These are phyloP conservation scores for Phytophthora quininea DNA, from an alignment of 352 stramenopile genomes.

Conservation along the genomic window DNA sequence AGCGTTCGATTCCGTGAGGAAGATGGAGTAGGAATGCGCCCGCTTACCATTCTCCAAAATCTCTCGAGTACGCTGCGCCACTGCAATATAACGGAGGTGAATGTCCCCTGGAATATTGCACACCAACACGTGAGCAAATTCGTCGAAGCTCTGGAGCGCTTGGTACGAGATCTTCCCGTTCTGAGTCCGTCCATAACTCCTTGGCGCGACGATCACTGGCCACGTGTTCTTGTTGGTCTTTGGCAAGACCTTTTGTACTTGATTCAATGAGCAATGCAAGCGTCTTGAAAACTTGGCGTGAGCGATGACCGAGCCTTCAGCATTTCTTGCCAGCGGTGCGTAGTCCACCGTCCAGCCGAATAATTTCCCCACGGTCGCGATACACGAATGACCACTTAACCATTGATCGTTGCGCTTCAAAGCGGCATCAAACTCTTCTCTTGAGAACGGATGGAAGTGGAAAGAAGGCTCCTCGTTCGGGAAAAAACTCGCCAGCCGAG, in stretches of 20 bases:
- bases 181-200: not conserved
- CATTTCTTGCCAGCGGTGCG: conserved; percentile 1
- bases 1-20: conserved; percentile 22
- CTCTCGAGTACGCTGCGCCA: conserved; percentile 8
- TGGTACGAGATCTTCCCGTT: not conserved
- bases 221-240: conserved; percentile 1
- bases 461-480: conserved; percentile 11
- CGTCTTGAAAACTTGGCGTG: conserved; percentile 17
- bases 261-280: not conserved
- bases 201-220: not conserved
- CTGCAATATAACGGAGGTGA: conserved; percentile 27
- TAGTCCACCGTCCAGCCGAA: conserved; percentile 22
- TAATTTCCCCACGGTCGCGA: conserved; percentile 10
- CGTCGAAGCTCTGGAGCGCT: conserved; percentile 19
- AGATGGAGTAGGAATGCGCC: conserved; percentile 16
- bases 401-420: not conserved
- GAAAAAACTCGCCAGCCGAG: conserved; percentile 7
- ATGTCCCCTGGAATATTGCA: conserved; percentile 15
- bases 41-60: conserved; percentile 8
- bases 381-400: not conserved
- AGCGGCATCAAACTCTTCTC: conserved; percentile 3
- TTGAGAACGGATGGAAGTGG: conserved; percentile 20
- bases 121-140: conserved; percentile 19
- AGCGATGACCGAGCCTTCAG: conserved; percentile 1
- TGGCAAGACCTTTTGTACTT: not conserved